Percentiles rank a stretch among this genome's conserved stretches.
phyloP scores from a whole-genome alignment of 345 rosid genomes.

The Heritiera fomes region DNA sequence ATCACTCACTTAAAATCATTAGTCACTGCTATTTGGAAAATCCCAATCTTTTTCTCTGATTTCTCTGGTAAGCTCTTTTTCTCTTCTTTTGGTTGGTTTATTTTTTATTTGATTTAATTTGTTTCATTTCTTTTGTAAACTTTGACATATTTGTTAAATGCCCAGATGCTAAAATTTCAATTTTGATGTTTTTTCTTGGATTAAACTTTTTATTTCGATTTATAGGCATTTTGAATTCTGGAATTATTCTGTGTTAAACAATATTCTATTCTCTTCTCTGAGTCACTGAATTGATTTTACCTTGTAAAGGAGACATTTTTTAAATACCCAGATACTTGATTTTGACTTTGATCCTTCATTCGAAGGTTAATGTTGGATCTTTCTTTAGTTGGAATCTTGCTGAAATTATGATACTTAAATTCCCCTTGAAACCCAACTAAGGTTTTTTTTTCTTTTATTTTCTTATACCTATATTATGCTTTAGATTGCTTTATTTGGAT shows the following conservation, averaged over 20 bases:
- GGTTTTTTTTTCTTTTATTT: too few species aligned
- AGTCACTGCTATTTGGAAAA: background rate
- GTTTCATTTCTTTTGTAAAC: background rate
- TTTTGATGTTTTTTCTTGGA: conserved; percentile 8
- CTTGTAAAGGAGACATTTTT: background rate
- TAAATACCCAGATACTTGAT: background rate
- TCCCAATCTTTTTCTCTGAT: background rate
- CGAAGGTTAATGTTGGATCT: background rate
- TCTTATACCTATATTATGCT: background rate
- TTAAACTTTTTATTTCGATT: background rate
- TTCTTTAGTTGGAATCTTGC: conserved; percentile 14
- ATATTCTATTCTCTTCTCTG: background rate
- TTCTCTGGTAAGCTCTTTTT: background rate
- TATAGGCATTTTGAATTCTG: background rate
- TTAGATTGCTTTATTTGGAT: conserved; percentile 7
- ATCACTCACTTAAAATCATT: background rate
- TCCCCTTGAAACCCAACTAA: background rate
- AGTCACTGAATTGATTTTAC: conserved; percentile 1
- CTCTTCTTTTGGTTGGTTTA: background rate
- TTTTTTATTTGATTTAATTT: background rate
- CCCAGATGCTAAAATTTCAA: conserved; percentile 6
- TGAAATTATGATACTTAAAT: background rate
- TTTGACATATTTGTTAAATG: background rate
- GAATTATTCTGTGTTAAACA: background rate
- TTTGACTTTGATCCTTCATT: conserved; percentile 2